Conservation (phyloP, 805 yeast genomes). For the Nakazawaea siamensis region DNA sequence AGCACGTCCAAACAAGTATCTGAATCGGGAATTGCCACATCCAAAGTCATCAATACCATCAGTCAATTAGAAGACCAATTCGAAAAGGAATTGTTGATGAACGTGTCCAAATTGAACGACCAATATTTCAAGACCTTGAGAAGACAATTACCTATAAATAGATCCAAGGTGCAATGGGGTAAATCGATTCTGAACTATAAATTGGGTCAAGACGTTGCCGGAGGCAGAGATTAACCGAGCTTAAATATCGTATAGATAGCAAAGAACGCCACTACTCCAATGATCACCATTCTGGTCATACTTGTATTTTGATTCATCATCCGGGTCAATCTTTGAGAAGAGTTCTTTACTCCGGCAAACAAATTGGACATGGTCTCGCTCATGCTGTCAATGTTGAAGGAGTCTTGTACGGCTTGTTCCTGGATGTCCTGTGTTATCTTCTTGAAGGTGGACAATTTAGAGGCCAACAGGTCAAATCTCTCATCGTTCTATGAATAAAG, state of each 20-base stretch:
- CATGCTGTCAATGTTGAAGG: slow-evolving; percentile 29
- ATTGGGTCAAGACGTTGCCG: slow-evolving; percentile 72
- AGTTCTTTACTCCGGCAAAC: slow-evolving; percentile 37
- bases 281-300: slow-evolving; percentile 49
- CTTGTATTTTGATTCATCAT: slow-evolving; percentile 53
- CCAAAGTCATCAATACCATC: slow-evolving; percentile 36
- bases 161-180: slow-evolving; percentile 93
- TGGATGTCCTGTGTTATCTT: slow-evolving; percentile 63
- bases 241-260: slow-evolving; percentile 48
- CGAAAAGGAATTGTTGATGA: slow-evolving; percentile 50
- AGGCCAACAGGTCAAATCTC: slow-evolving; percentile 54
- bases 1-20: slow-evolving; percentile 32
- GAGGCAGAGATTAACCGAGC: slow-evolving; percentile 32
- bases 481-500: slow-evolving; percentile 41
- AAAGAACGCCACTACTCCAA: slow-evolving; percentile 46
- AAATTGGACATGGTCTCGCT: slow-evolving; percentile 45
- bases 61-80: slow-evolving; percentile 47
- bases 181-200: slow-evolving; percentile 84
- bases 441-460: slow-evolving; percentile 56
- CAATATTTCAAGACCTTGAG: slow-evolving; percentile 75
- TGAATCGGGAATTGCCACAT: slow-evolving; percentile 15
- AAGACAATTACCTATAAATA: slow-evolving; percentile 86
- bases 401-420: slow-evolving; percentile 50
- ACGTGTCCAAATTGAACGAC: slow-evolving; percentile 70
- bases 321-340: slow-evolving; percentile 44